phyloP scores from a whole-genome alignment of 2,329 filamentous ascomycete species.

The Sporothrix humicola region DNA sequence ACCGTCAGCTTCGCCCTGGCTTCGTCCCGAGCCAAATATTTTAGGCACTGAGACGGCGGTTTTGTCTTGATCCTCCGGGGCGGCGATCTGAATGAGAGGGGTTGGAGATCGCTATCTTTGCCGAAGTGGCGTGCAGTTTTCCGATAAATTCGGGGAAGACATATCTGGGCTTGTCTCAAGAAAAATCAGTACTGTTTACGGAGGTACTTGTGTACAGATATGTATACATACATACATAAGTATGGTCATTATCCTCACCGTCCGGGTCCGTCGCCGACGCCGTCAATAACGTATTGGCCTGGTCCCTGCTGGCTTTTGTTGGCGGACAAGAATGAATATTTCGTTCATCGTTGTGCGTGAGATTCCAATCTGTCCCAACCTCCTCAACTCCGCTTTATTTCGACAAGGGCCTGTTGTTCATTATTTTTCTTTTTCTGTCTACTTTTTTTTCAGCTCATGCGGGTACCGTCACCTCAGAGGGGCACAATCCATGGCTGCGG shows the following conservation, averaged over 20 bases:
- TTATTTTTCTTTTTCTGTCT: no score
- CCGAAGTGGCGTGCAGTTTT: neutral
- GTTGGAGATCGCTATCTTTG: conserved; percentile 11
- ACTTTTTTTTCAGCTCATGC: conserved; percentile 20
- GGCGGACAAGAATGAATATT: no score
- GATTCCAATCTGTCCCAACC: conserved; percentile 6
- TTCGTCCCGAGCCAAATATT: neutral
- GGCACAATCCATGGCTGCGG: conserved; percentile 1
- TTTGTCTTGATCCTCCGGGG: conserved; percentile 11
- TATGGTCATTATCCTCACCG: no score
- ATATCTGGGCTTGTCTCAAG: conserved; percentile 4
- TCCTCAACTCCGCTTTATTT: conserved; percentile 25
- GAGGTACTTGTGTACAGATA: no score
- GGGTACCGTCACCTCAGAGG: conserved; percentile 9
- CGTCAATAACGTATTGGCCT: neutral
- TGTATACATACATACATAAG: no score
- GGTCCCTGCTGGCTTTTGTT: neutral
- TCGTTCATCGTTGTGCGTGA: neutral
- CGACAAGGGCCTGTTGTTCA: neutral
- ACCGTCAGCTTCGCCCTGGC: neutral
- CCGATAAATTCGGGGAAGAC: no score
- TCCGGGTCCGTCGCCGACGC: neutral
- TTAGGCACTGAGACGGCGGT: conserved; percentile 21
- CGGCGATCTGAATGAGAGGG: conserved; percentile 26
- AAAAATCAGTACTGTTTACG: neutral